Evolutionary conservation across 2,329 filamentous ascomycete species (phyloP), one percentile per base, ranked within the genome.

Genomic region (Hypomyces perniciosus): DNA sequence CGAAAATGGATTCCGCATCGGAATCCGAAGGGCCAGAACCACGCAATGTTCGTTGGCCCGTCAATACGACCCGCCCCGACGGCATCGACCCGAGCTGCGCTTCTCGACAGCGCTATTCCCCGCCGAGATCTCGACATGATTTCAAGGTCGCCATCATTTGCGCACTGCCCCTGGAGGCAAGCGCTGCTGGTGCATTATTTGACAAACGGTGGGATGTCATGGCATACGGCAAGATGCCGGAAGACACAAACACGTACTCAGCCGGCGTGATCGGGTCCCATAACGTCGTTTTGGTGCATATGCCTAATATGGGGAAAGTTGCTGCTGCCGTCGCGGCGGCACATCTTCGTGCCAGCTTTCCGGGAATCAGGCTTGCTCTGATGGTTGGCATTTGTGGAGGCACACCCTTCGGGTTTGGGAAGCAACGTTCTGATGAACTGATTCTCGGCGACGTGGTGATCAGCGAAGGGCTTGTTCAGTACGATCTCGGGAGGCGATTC

Each of bases 171-270:
- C 40, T 55, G n/a, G 59, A 62, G 10, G 53, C 55, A 1, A 55
- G 57, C 26, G 54, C 57, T 6, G 54, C 59, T 8, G 29, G 48
- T 4, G 55, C 54, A 13, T 37, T 57, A 2, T 59, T 62, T 9
- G 59, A 59, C 26, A 28, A 43, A 1, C 38, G 49, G 40, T 61
- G 58, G 51, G 55, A 55, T 8, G 46, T 55, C 2, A 38, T 5
- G 5, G 39, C 44, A 2, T 64, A 60, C 35, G 59, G 55, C 8
- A 65, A 63, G 43, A 57, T 55, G 3, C 20, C 38, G 0, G 61
- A 61, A 1, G 68, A 70, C 33, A 30, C 47, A 1, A 68, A 68
- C 33, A 33, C 49, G 10, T 70, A 69, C 46, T 54, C 57, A 0
- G 57, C 49, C 4, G 66, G 57, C 1, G 27, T 4, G 1, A 57